A percentile compares a stretch with the other conserved stretches of the same genome.
Evolutionary conservation across 1,284 basidiomycete species (phyloP).

Genomic region (Cryptococcus floricola): DNA sequence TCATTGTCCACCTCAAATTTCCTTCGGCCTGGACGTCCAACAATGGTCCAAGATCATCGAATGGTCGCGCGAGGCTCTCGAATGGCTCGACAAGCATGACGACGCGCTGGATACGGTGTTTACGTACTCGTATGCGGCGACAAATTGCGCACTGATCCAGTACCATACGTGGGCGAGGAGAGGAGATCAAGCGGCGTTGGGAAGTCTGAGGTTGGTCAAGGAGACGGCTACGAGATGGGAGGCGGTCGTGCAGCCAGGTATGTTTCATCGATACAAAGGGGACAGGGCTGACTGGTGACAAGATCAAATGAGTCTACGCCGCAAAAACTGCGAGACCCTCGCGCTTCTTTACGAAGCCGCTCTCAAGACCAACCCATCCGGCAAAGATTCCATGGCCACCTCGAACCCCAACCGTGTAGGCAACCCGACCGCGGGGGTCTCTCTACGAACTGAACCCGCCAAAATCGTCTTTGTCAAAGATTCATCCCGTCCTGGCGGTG

Average conservation of each 20-base stretch:
- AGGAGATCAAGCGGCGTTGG: conserved; percentile 67
- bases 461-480: conserved; percentile 39
- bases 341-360: conserved; percentile 86
- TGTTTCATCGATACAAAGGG: not conserved
- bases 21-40: conserved; percentile 72
- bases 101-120: conserved; percentile 79
- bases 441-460: conserved; percentile 31
- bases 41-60: conserved; percentile 71
- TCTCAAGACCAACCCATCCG: conserved; percentile 57
- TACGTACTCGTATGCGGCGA: conserved; percentile 80
- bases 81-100: conserved; percentile 83
- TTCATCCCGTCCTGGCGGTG: conserved; percentile 64
- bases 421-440: conserved; percentile 53
- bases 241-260: conserved; percentile 50
- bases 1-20: conserved; percentile 75
- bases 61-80: conserved; percentile 73
- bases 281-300: conserved; percentile 44
- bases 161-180: conserved; percentile 89
- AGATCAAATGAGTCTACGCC: conserved; percentile 85
- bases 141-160: conserved; percentile 84
- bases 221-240: conserved; percentile 84
- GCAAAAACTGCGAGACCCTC: conserved; percentile 78
- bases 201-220: conserved; percentile 69
- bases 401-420: conserved; percentile 20
- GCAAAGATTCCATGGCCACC: conserved; percentile 23